Conservation (phyloP, 139 green algal genomes). For the Closterium sp. region DNA sequence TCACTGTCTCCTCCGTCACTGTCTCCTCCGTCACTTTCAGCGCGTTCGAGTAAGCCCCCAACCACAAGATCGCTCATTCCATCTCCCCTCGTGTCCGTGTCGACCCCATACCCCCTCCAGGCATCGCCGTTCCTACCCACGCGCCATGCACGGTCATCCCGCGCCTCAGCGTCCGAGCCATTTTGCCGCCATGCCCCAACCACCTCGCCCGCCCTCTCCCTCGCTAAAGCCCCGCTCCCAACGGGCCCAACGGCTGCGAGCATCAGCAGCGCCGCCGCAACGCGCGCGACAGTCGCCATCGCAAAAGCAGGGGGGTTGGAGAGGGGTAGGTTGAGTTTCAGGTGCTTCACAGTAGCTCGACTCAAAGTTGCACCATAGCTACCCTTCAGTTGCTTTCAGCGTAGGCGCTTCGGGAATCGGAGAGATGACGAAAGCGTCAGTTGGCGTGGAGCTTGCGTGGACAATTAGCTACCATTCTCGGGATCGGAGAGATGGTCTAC, state of each 20-base stretch:
- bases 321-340: no score
- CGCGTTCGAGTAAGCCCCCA: not conserved
- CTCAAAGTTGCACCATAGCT: no score
- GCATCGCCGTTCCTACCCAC: not conserved
- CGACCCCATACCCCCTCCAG: not conserved
- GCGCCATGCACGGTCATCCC: not conserved
- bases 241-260: not conserved
- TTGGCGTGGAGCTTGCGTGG: no score
- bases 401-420: no score
- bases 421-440: no score
- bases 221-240: not conserved
- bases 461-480: no score
- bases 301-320: no score
- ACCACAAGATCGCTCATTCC: not conserved
- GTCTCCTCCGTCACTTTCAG: not conserved
- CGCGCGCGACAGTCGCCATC: not conserved
- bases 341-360: no score
- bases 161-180: not conserved
- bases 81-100: not conserved
- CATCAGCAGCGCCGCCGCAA: not conserved
- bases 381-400: no score
- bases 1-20: no score
- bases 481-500: no score
- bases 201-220: not conserved
- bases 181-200: not conserved